Base-by-base conservation (phyloP, 495 filamentous ascomycete genomes). In the Penicillium silybi region DNA sequence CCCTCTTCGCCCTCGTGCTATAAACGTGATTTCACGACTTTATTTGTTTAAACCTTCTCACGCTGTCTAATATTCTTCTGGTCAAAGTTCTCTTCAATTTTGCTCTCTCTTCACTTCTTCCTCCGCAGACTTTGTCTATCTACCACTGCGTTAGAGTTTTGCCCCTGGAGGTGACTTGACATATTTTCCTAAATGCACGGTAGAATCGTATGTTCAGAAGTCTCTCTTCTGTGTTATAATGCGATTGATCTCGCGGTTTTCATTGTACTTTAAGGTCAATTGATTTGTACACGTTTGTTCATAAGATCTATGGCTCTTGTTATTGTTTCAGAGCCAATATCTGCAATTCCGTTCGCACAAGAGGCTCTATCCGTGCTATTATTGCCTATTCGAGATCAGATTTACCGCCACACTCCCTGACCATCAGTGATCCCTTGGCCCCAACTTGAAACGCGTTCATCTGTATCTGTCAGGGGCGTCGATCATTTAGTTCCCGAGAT, bases 1-100 rank as follows among this genome's bases (percentile, higher is more conserved):
- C 50, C 11, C 52, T 65, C 50, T 46, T 62, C 17, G 44, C 42
- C 41, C 35, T 62, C 22, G 35, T 59, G 41, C 35, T 64, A 29
- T 65, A 62, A 47, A 55, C 6, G 6, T 27, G 23, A 25, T 48
- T 13, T 7, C 22, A 27, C 27, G 34, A 46, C 13, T 10, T 48
- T 19, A 18, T 42, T 18, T 48, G 11, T 41, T 32, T 49, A 1
- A 3, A 32, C 4, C 4, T 15, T 13, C 13, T 32, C 13, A 32
- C 10, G 29, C 11, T 15, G 2, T 29, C 4, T 32, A 13, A 13
- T 32, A 13, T 32, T 32, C 10, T 32, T 32, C 13, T 11, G 29
- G 10, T 32, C 29, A 11, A 13, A 32, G 13, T 32, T 32, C 9
- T 32, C 1, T 32, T 32, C 29, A 13, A 13, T 32, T 32, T 32